A percentile compares a stretch with the other conserved stretches of the same genome.
Conservation (phyloP, 1,284 basidiomycete species). For the Cryptococcus amylolentus region DNA sequence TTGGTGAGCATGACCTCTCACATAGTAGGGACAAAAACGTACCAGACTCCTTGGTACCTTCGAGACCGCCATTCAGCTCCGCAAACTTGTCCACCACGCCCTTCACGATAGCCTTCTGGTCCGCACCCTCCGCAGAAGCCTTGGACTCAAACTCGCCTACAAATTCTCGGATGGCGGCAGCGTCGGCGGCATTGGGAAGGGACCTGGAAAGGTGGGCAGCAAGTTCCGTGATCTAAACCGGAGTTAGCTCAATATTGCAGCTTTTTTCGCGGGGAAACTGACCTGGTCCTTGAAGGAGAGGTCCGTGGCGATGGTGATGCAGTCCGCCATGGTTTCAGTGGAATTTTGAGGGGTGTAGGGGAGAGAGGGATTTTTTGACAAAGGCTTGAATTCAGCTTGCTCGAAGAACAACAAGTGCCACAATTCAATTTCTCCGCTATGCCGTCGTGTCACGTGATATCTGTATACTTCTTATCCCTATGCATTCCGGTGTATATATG, state of each 20-base stretch:
- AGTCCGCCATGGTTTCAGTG: conserved; percentile 58
- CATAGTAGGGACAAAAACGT: conserved; percentile 7
- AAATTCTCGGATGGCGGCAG: conserved; percentile 61
- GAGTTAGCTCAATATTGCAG: conserved; percentile 48
- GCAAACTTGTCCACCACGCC: conserved; percentile 34
- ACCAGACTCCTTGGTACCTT: conserved; percentile 44
- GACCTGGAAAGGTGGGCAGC: conserved; percentile 70
- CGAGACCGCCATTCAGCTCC: conserved; percentile 43
- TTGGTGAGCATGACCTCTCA: background rate
- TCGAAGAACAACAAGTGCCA: too few relatives aligned
- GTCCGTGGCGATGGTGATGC: conserved; percentile 79
- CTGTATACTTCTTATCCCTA: too few relatives aligned
- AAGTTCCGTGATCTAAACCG: conserved; percentile 61
- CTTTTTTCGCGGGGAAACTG: conserved; percentile 10
- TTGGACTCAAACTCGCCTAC: conserved; percentile 62
- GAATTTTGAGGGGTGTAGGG: background rate
- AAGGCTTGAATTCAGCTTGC: too few relatives aligned
- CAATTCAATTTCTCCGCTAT: too few relatives aligned
- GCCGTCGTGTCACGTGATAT: too few relatives aligned
- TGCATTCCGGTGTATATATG: too few relatives aligned
- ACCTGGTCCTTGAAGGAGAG: conserved; percentile 86
- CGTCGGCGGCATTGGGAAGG: conserved; percentile 61
- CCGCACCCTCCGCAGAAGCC: conserved; percentile 57
- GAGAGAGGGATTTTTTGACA: background rate
- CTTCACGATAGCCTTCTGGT: conserved; percentile 35